These are phyloP conservation scores for Acacia pycnantha DNA, from an alignment of 331 rosid species.

Conservation along the genomic window DNA sequence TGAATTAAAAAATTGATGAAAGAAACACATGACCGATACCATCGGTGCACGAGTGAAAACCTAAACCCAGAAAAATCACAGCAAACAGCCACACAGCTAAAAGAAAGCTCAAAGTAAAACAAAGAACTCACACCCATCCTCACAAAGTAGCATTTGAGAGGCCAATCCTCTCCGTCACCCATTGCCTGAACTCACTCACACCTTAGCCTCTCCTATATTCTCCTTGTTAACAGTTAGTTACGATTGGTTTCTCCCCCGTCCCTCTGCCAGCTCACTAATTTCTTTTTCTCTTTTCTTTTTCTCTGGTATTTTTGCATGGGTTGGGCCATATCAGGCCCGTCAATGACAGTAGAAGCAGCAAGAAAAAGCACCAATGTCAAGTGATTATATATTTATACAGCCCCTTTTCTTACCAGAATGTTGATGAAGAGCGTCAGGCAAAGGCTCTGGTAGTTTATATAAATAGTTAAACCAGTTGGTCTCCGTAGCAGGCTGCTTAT, in stretches of 20 bases:
- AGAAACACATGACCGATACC: not conserved
- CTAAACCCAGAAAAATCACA: not conserved
- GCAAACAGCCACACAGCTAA: not conserved
- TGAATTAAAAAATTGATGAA: slow-evolving; percentile 1
- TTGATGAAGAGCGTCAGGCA: slow-evolving; percentile 51
- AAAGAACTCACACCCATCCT: not conserved
- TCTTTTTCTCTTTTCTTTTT: not conserved
- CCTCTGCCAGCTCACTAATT: not conserved
- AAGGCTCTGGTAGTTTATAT: slow-evolving; percentile 63
- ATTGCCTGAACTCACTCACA: not conserved
- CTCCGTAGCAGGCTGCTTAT: slow-evolving; percentile 45
- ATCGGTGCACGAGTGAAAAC: not conserved
- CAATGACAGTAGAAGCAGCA: not conserved
- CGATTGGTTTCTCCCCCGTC: not conserved
- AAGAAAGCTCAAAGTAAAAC: not conserved
- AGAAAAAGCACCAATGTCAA: not conserved
- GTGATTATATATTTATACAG: slow-evolving; percentile 14
- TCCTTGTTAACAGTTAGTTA: not conserved
- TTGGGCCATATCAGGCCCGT: not conserved
- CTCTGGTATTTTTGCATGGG: not conserved
- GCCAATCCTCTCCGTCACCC: not conserved
- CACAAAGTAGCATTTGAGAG: not conserved
- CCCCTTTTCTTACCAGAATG: slow-evolving; percentile 62
- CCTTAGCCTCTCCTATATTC: not conserved
- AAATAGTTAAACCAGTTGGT: slow-evolving; percentile 46